These are phyloP conservation scores for Mucor mucedo DNA, from an alignment of 371 early-diverging fungal species.

Conservation along the genomic window DNA sequence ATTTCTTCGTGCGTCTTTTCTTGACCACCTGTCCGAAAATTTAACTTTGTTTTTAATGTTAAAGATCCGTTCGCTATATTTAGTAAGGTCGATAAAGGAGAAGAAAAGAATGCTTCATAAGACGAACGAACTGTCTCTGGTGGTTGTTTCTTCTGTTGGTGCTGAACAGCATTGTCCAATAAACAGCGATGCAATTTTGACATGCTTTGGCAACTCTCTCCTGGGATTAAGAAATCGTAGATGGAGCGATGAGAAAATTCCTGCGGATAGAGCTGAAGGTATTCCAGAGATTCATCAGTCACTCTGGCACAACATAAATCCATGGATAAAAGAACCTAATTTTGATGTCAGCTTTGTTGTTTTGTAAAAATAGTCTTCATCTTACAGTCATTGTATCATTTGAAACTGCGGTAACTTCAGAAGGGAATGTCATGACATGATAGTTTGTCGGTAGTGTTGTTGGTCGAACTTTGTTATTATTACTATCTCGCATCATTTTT, in stretches of 20 bases:
- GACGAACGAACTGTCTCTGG: conserved; percentile 14
- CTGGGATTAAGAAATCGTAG: conserved; percentile 31
- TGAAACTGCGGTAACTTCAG: not conserved
- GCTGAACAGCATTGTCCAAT: conserved; percentile 22
- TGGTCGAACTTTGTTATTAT: conserved; percentile 17
- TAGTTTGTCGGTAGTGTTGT: not conserved
- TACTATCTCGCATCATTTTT: conserved; percentile 23
- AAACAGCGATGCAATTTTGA: conserved; percentile 18
- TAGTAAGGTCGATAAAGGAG: not conserved
- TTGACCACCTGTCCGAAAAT: conserved; percentile 10
- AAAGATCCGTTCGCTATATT: conserved; percentile 32
- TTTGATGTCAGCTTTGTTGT: not conserved
- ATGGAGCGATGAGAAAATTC: conserved; percentile 33
- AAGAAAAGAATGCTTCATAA: conserved; percentile 14
- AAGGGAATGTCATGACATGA: not conserved
- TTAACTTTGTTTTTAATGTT: conserved; percentile 21
- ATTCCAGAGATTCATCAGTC: conserved; percentile 27
- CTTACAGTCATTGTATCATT: conserved; percentile 12
- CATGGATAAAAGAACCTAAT: conserved; percentile 28
- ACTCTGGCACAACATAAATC: conserved; percentile 34
- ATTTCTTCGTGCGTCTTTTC: conserved; percentile 5
- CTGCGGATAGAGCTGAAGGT: conserved; percentile 29
- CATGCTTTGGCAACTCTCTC: conserved; percentile 8
- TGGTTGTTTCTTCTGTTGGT: conserved; percentile 12
- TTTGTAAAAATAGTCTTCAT: not conserved